Base-by-base conservation (phyloP, 352 stramenopile species). In the Plasmopara muralis region DNA sequence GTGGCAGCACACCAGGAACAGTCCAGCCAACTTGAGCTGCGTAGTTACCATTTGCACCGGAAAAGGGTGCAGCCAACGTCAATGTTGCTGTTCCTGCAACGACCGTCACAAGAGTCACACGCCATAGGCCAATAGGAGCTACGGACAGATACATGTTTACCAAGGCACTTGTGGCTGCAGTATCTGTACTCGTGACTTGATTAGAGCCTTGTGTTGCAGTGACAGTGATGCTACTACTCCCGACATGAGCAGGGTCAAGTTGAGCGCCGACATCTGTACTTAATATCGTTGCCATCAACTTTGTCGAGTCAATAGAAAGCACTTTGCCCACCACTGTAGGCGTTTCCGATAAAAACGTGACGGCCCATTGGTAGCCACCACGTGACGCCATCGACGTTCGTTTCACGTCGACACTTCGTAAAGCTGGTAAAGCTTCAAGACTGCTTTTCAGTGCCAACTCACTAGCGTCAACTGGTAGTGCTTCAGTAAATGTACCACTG, bases 361-460 rank as follows among this genome's bases (percentile, higher is more conserved):
- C 67, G 0, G 68, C 87, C 83, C 83, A 93, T 50, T 85, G 60
- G 49, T 81, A 93, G 0, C 83, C 83, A 12, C 70, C 75, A 2
- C 16, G 51, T 25, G 71, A 65, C 0, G 53, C 9, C 4, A 57
- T 43, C 0, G 42, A 1, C 0, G 83, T 92, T 2, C 83, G 75
- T 46, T 92, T 62, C 1, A 97, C 87, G 15, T 83, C 72, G 16
- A 97, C 86, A 40, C 64, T 74, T 4, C 86, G 81, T 18, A 95
- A 49, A 14, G 64, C 70, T 7, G 68, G 47, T 1, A 95, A 48
- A 0, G 66, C 61, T 38, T 80, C 68, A 2, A 97, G 54, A 18
- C 64, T 89, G 14, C 62, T 45, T 18, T 95, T 59, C 9, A 95
- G 33, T 20, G 86, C 81, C 0, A 51, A 50, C 34, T 93, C 87